Conservation (phyloP, 352 stramenopile genomes). For the Blastocystis sp. region DNA sequence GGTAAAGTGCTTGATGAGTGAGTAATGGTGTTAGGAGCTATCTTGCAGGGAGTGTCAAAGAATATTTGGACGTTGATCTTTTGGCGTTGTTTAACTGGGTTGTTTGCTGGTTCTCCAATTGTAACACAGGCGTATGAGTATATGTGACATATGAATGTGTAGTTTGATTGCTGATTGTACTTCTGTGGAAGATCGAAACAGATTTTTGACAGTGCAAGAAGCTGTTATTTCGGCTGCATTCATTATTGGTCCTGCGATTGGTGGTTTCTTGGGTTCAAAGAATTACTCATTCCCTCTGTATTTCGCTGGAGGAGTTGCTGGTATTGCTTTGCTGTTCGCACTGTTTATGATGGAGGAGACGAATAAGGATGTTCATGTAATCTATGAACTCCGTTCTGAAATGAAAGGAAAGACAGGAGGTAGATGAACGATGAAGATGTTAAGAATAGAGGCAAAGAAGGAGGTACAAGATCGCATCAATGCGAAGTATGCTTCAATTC, state of each 20-base stretch:
- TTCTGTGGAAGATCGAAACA: neutral
- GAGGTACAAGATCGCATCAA: neutral
- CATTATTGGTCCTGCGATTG: constrained; percentile 25
- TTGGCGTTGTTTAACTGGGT: constrained; percentile 18
- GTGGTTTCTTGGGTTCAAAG: constrained; percentile 13
- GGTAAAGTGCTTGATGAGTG: neutral
- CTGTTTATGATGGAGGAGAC: neutral
- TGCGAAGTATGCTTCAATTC: constrained; percentile 4
- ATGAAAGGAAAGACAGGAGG: neutral
- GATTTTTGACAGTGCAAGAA: neutral
- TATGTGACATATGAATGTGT: neutral
- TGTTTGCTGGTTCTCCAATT: constrained; percentile 4
- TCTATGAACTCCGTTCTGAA: neutral
- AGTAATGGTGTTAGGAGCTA: neutral
- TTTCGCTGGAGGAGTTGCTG: constrained; percentile 30
- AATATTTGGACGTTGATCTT: constrained; percentile 26
- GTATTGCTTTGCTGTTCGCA: neutral
- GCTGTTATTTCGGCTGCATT: constrained; percentile 8
- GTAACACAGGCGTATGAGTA: constrained; percentile 14
- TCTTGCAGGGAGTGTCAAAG: constrained; percentile 9
- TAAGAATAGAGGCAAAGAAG: neutral
- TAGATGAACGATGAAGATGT: neutral
- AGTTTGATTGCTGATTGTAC: constrained; percentile 46
- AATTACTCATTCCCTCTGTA: constrained; percentile 11
- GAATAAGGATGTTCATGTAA: neutral